A percentile compares a stretch with the other conserved stretches of the same genome.
Evolutionary conservation across 371 early-diverging fungal genomes (phyloP).

Genomic region (Mortierella sp.): DNA sequence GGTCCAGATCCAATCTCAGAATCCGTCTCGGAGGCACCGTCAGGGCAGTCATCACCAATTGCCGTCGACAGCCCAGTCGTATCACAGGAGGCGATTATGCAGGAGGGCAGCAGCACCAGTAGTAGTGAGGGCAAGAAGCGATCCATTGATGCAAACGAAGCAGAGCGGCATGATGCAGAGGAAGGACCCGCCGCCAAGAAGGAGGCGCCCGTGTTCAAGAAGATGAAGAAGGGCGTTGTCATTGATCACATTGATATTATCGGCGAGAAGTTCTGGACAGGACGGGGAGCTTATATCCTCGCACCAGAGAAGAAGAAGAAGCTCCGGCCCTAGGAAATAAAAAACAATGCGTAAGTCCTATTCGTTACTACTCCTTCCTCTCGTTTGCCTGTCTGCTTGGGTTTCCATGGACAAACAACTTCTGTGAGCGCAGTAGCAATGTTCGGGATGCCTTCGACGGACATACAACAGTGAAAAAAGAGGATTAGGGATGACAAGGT

Average conservation of each 20-base stretch:
- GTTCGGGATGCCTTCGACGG: neutral
- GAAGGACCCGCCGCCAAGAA: neutral
- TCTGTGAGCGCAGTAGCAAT: neutral
- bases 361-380: neutral
- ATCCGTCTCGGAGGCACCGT: neutral
- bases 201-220: constrained; percentile 37
- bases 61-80: neutral
- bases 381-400: neutral
- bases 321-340: constrained; percentile 22
- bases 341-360: neutral
- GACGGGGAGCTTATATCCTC: constrained; percentile 52
- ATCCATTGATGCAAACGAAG: constrained; percentile 12
- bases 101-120: neutral
- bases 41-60: neutral
- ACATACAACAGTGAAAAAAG: neutral
- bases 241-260: constrained; percentile 89
- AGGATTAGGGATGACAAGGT: neutral
- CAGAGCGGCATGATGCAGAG: constrained; percentile 1
- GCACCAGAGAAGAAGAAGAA: constrained; percentile 53
- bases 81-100: neutral
- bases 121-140: constrained; percentile 11
- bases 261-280: constrained; percentile 88
- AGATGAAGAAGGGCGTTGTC: constrained; percentile 65
- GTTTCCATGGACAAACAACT: neutral
- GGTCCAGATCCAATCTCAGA: neutral